A percentile compares a stretch with the other conserved stretches of the same genome.
Conservation (phyloP, 331 rosid genomes). For the Malus hybrid region DNA sequence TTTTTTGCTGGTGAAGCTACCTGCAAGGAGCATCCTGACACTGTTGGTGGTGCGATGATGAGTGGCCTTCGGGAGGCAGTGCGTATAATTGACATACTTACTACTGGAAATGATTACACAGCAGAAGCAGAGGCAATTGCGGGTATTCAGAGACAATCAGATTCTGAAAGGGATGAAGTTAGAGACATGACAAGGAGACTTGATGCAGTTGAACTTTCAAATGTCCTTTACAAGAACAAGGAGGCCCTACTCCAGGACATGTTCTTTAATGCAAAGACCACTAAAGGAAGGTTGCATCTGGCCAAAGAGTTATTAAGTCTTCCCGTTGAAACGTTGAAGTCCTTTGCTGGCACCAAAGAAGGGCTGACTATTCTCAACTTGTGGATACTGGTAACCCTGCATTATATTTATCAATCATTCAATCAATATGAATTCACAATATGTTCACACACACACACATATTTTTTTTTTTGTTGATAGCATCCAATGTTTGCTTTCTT, state of each 20-base stretch:
- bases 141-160: conserved; percentile 68
- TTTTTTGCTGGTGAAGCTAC: conserved; percentile 99
- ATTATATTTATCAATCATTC: background rate
- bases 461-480: background rate
- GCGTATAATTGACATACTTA: conserved; percentile 78
- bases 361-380: conserved; percentile 83
- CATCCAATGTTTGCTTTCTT: conserved; percentile 6
- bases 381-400: conserved; percentile 80
- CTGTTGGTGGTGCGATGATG: conserved; percentile 99
- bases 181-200: conserved; percentile 88
- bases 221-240: conserved; percentile 47
- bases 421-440: background rate
- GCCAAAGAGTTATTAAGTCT: conserved; percentile 76
- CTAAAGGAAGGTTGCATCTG: conserved; percentile 82
- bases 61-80: conserved; percentile 98
- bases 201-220: conserved; percentile 72
- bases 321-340: conserved; percentile 70
- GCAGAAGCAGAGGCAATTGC: conserved; percentile 91
- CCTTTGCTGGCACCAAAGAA: conserved; percentile 92
- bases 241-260: conserved; percentile 70
- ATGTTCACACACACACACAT: background rate
- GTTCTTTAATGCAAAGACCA: conserved; percentile 77
- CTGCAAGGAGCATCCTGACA: conserved; percentile 99
- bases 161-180: conserved; percentile 92
- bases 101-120: conserved; percentile 74